phyloP scores from a whole-genome alignment of 176 grass and related monocot genomes.

The Triticum aestivum region IWGSC_CS_RefSeq_v2.1 NC_057810.1:230926903-230927402 shows the following conservation, averaged over 20 bases:
- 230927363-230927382: constrained; percentile 57
- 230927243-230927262: neutral
- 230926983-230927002: constrained; percentile 50
- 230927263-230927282: neutral
- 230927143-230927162: constrained; percentile 68
- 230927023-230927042: constrained; percentile 49
- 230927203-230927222: neutral
- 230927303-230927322: neutral
- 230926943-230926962: constrained; percentile 10
- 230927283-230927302: neutral
- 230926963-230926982: constrained; percentile 55
- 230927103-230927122: constrained; percentile 30
- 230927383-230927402: constrained; percentile 72
- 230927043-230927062: constrained; percentile 40
- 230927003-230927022: constrained; percentile 71
- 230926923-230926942: neutral
- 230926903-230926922: neutral
- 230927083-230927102: constrained; percentile 66
- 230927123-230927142: constrained; percentile 49
- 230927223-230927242: neutral
- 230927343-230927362: constrained; percentile 62
- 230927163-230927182: constrained; percentile 58
- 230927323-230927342: constrained; percentile 24
- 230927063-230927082: constrained; percentile 53
- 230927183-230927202: constrained; percentile 13